A percentile compares a stretch with the other conserved stretches of the same genome.
Conservation (phyloP, 352 stramenopile genomes). For the Phytophthora pseudosyringae region DNA sequence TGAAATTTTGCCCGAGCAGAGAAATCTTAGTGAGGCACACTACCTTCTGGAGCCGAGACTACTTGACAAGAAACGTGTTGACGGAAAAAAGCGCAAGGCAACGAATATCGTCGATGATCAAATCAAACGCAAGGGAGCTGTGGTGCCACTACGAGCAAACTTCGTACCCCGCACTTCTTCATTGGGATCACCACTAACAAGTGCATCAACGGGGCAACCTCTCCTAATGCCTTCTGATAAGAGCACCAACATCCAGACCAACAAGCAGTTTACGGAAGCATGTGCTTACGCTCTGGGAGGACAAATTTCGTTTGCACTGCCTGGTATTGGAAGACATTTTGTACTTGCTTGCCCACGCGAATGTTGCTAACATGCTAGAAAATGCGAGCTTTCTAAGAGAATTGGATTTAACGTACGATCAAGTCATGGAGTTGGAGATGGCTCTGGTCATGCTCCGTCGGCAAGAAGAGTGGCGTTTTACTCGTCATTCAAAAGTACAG, state of each 20-base stretch:
- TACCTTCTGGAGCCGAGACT: constrained; percentile 15
- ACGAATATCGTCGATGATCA: background rate
- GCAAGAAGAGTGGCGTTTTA: constrained; percentile 43
- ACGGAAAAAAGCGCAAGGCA: constrained; percentile 5
- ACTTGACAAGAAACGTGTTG: background rate
- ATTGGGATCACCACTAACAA: background rate
- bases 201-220: background rate
- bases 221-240: background rate
- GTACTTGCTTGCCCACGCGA: constrained; percentile 50
- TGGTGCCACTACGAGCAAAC: constrained; percentile 13
- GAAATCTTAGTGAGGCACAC: constrained; percentile 33
- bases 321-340: constrained; percentile 52
- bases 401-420: constrained; percentile 41
- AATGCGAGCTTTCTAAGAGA: constrained; percentile 47
- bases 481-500: constrained; percentile 38
- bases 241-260: background rate
- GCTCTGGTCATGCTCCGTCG: constrained; percentile 37
- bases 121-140: constrained; percentile 9
- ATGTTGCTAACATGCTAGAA: constrained; percentile 51
- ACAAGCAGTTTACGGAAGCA: constrained; percentile 15
- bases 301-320: constrained; percentile 51
- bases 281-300: constrained; percentile 55
- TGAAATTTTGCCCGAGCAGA: constrained; percentile 43
- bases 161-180: background rate
- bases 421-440: constrained; percentile 69